Evolutionary conservation across 306 rosid genomes (phyloP), one percentile per base, ranked within the genome.

Genomic region (Amphicarpaea edgeworthii): DNA sequence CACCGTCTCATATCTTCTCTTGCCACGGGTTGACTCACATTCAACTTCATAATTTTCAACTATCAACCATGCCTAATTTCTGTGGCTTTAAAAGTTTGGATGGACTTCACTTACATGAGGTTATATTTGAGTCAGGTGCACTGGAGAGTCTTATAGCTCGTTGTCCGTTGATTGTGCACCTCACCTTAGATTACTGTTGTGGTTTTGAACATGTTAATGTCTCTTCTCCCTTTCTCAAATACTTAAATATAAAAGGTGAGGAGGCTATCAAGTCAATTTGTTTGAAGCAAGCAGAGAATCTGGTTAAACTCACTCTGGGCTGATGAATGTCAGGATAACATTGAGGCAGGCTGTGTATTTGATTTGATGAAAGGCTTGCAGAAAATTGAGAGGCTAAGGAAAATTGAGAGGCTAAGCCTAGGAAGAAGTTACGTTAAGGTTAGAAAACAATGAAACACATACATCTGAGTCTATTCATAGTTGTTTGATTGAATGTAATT

Each of bases 121-220:
- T 68, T 40, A 11, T 0, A 60, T 49, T 75, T 41, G 51, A 17
- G 15, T 60, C 61, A 0, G 3, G 2, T 30, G 17, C 61, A 53
- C 41, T 81, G 7, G 78, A 76, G 21, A 62, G 6, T 63, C 72
- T 76, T 70, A 19, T 76, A 0, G 70, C 40, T 16, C 8, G 64
- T 19, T 81, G 78, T 40, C 64, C 64, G 0, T 32, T 6, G 8
- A 62, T 63, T 30, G 15, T 41, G 34, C 0, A 3, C 17, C 57
- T 70, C 46, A 12, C 6, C 16, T 9, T 81, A 50, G 12, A 3
- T 3, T 1, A 3, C 3, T 75, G 77, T 69, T 4, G 12, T 47
- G 81, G 77, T 38, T 60, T 49, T 60, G 73, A 60, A 38, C 2
- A 2, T 50, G 28, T 68, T 19, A 26, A 81, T 49, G 9, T 75